These are phyloP conservation scores for Pyrrhoderma lamaoense DNA, from an alignment of 1,284 basidiomycete genomes.

Conservation along the genomic window DNA sequence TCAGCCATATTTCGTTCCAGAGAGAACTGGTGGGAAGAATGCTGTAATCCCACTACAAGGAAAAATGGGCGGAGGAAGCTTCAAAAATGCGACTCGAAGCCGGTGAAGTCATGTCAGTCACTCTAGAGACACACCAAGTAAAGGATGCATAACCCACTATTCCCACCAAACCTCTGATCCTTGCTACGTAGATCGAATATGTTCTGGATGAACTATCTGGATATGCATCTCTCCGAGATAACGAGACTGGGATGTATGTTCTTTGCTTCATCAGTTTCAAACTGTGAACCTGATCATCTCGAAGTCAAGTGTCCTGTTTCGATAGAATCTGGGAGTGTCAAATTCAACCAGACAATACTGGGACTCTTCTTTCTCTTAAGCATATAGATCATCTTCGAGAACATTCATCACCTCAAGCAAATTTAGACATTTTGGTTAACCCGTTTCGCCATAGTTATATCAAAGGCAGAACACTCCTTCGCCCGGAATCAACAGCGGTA, in stretches of 20 bases:
- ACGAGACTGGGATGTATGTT: conserved; percentile 32
- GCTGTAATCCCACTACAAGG: conserved; percentile 25
- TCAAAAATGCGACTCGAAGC: conserved; percentile 18
- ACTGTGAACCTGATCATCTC: background rate
- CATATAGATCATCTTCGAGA: conserved; percentile 20
- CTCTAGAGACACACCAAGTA: conserved; percentile 37
- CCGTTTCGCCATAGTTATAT: conserved; percentile 14
- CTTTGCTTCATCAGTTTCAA: too few relatives aligned
- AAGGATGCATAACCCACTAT: background rate
- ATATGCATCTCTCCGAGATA: conserved; percentile 38
- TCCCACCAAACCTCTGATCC: conserved; percentile 4
- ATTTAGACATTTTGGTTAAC: conserved; percentile 21
- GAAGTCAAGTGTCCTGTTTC: conserved; percentile 43
- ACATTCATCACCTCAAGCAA: conserved; percentile 21
- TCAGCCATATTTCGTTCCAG: conserved; percentile 38
- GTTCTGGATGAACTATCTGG: conserved; percentile 44
- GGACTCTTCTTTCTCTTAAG: background rate
- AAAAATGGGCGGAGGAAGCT: conserved; percentile 31
- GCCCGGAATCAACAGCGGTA: too few relatives aligned
- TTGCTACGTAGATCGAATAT: conserved; percentile 35
- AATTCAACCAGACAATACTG: conserved; percentile 23
- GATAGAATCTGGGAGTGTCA: conserved; percentile 48
- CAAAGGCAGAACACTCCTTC: conserved; percentile 2
- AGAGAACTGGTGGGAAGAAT: conserved; percentile 36
- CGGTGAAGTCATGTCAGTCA: background rate